Base-by-base conservation (phyloP, 1,284 basidiomycete species). In the Porodaedalea pini region DNA sequence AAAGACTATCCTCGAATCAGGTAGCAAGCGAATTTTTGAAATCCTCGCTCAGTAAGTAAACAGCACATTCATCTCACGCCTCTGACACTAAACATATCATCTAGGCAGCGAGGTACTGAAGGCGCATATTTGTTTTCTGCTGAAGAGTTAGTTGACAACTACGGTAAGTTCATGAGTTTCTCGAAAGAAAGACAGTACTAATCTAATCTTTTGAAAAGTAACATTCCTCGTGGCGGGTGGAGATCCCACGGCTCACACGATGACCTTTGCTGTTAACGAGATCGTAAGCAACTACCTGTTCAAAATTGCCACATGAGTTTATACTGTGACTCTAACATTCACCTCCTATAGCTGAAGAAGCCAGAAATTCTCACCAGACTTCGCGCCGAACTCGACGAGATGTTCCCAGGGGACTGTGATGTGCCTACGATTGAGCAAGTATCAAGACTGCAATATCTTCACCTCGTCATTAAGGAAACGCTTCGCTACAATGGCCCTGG, bases 221-320 rank as follows among this genome's bases (percentile, higher is more conserved):
- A 47, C 45, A 15, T 47, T 47, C 27, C 45, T 47, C 23, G 45
- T 47, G 45, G 45, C 45, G 17, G 45, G 45, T 17, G 45, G 45
- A 4, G 45, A 47, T 47, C 45, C 45, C 13, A 47, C 45, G 13
- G 45, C 45, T n/a, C 45, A 47, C 25, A 17, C 45, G 13, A 47
- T 47, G 13, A 47, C 45, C 5, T 47, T 47, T 29, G 45, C 45
- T 31, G 25, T 47, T 11, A 15, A 47, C n/a, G 45, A 47, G 25
- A 29, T 31, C 5, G 45, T 47, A 27, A 47, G 25, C 31, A 47
- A 32, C 7, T n/a, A n/a, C n/a, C n/a, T n/a, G n/a, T 15, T 31
- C 17, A 3, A 31, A 15, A 47, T 47, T 13, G 7, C 13, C 7
- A 29, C 44, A 34, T 34, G 32, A 6, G 6, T 13, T 34, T 13